Evolutionary conservation across 1,139 yeast species (phyloP), one percentile per base, ranked within the genome.

Genomic region (Candida dubliniensis): DNA sequence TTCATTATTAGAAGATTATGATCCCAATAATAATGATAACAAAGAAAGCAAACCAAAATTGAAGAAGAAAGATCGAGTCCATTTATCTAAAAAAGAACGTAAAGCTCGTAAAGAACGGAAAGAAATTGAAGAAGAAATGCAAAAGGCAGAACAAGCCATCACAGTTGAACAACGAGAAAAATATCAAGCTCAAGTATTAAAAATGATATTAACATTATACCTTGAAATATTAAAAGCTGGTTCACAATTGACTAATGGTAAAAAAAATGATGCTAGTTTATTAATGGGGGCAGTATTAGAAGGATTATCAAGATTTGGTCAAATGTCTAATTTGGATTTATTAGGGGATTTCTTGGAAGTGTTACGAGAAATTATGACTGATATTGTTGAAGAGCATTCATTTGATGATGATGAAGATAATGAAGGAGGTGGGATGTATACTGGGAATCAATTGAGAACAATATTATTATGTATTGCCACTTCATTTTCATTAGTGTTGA

Each of bases 281-380:
- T 71, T 93, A 45, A 82, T 89, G 74, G 96, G 95, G 8, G 77
- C 93, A 0, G 95, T 93, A 0, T 72, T 93, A 43, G 98, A 93
- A 69, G 98, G 98, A 6, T 69, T 93, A 46, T 87, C 97, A 2
- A 82, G 81, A 60, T 90, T 85, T 60, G 96, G 98, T 2, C 93
- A 85, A 58, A 84, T 91, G 82, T 91, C 95, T 31, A 93, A 93
- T 60, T 81, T 93, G 44, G 98, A 93, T 53, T 72, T 93, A 43
- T 77, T 93, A 54, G 98, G 98, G 26, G 99, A 93, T 62, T 82
- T 93, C 63, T 73, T 93, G 40, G 95, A 87, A 61, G 96, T 90
- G 2, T 75, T 93, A 59, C 76, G 95, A 55, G 98, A 93, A 63
- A 76, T 87, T 26, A 79, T 87, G 64, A 57, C 64, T 15, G 85